Evolutionary conservation across 345 rosid species (phyloP), one percentile per base, ranked within the genome.

Genomic region (Gossypium herbaceum): DNA sequence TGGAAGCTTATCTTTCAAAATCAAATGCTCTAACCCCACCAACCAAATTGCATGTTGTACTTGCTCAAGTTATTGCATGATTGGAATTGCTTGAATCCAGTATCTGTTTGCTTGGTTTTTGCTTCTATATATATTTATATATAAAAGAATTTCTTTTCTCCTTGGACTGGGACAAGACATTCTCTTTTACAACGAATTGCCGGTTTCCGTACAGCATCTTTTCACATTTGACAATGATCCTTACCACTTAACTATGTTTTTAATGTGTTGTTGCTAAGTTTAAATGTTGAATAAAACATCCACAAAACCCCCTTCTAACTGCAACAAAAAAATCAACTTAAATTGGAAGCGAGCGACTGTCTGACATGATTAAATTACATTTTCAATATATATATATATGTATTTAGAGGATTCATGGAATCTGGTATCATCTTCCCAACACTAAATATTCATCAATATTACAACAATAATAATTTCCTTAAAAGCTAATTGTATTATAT

Each of bases 211-310:
- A 17, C 22, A 50, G 62, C 44, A 29, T 44, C 20, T 20, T 47
- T 66, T 57, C 13, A 63, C 43, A 47, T 43, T 61, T 72, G 75
- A 58, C 68, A 59, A 74, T 7, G 47, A 78, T 22, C 25, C 39
- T 47, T 67, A 48, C 39, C 47, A 12, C 45, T 64, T 56, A 22
- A 65, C 8, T 12, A 17, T 51, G 25, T 75, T 44, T 55, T 51
- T 51, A 43, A 29, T 64, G 5, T 5, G 13, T 59, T 25, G 12
- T 54, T 54, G 64, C 66, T 34, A 59, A 47, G 57, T 79, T 29
- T 17, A 52, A 16, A 11, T 20, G 24, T 54, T 17, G 61, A 44
- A 43, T 55, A 44, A 43, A 25, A 13, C 43, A 61, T 27, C 44
- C 3, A 2, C 7, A 25, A 60, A 22, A 27, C 19, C 74, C 74